Percentiles rank a stretch among this genome's conserved stretches.
phyloP scores from a whole-genome alignment of 345 rosid species.

The Adansonia digitata region DNA sequence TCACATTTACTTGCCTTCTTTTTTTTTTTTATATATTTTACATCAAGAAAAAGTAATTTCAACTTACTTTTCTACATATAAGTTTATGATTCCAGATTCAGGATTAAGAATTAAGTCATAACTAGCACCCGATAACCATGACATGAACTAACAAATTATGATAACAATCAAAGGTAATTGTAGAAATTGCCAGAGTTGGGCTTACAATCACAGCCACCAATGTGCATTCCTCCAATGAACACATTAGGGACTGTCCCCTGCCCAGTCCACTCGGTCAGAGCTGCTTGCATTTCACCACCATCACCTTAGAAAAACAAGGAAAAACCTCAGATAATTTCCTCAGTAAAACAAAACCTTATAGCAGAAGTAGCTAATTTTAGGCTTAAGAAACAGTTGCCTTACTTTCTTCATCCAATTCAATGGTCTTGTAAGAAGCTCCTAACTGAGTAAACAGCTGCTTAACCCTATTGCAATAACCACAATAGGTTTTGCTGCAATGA shows the following conservation, averaged over 20 bases:
- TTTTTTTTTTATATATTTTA: no score
- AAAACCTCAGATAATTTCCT: background rate
- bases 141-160: background rate
- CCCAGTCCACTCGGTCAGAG: slow-evolving; percentile 33
- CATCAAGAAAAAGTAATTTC: background rate
- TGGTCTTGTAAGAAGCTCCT: slow-evolving; percentile 40
- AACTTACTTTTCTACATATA: background rate
- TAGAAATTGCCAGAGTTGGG: background rate
- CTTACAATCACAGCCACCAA: slow-evolving; percentile 39
- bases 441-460: slow-evolving; percentile 53
- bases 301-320: slow-evolving; percentile 25
- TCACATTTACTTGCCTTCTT: background rate
- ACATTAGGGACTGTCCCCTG: slow-evolving; percentile 39
- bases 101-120: background rate
- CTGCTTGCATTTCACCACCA: slow-evolving; percentile 31
- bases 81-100: background rate
- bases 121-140: background rate
- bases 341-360: background rate
- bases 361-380: background rate
- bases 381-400: slow-evolving; percentile 5
- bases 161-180: background rate
- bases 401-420: slow-evolving; percentile 49
- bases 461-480: slow-evolving; percentile 55
- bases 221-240: slow-evolving; percentile 32
- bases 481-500: slow-evolving; percentile 58